These are phyloP conservation scores for Cyberlindnera euphorbiae DNA, from an alignment of 805 yeast species.

Conservation along the genomic window DNA sequence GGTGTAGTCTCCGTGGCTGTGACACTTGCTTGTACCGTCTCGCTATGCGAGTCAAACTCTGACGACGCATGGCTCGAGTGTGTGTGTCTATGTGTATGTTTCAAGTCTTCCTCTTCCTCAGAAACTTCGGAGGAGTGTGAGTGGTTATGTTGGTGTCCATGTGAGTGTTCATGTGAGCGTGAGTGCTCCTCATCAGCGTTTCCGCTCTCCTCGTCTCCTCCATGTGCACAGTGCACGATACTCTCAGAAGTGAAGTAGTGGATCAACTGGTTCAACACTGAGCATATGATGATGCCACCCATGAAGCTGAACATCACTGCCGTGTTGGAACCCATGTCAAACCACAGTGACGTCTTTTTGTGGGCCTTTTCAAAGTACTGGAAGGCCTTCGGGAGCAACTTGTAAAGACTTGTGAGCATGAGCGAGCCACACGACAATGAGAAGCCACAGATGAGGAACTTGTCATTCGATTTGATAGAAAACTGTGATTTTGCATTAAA, in stretches of 20 bases:
- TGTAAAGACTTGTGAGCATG: constrained; percentile 69
- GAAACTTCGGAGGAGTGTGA: constrained; percentile 6
- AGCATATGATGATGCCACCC: constrained; percentile 58
- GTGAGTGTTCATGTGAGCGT: constrained; percentile 12
- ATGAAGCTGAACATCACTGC: constrained; percentile 43
- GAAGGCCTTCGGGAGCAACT: constrained; percentile 66
- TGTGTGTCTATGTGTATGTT: constrained; percentile 3
- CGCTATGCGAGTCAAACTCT: constrained; percentile 4
- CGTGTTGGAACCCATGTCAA: constrained; percentile 28
- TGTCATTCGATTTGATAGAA: constrained; percentile 52
- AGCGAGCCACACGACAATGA: constrained; percentile 81
- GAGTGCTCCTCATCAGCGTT: constrained; percentile 17
- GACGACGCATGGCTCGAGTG: constrained; percentile 3
- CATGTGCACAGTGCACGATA: constrained; percentile 82
- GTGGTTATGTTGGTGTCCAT: constrained; percentile 4
- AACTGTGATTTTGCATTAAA: constrained; percentile 44
- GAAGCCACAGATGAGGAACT: constrained; percentile 68
- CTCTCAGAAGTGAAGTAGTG: constrained; percentile 77
- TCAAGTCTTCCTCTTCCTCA: constrained; percentile 5
- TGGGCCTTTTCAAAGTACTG: constrained; percentile 37
- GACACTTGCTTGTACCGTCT: background rate
- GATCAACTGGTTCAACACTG: constrained; percentile 55
- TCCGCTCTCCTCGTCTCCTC: constrained; percentile 28
- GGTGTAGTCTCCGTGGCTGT: constrained; percentile 4
- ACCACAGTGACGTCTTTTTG: constrained; percentile 12